phyloP scores from a whole-genome alignment of 768 basidiomycete genomes.

The Terana coerulea region DNA sequence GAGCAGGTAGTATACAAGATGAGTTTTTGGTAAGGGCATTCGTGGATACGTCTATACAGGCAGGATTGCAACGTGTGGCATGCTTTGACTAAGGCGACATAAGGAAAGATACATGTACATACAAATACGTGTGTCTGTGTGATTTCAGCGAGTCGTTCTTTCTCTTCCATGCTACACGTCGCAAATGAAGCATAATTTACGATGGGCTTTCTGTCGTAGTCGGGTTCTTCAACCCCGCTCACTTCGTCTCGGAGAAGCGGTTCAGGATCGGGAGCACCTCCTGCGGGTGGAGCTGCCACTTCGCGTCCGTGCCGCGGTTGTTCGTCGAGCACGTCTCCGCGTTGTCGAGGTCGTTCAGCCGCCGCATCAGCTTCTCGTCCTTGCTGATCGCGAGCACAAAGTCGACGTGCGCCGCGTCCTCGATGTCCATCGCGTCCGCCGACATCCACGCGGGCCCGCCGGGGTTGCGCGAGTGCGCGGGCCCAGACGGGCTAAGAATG shows the following conservation, averaged over 20 bases:
- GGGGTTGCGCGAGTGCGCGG: slow-evolving; percentile 26
- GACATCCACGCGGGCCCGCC: slow-evolving; percentile 38
- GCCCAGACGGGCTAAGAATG: slow-evolving; percentile 66
- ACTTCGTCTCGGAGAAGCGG: slow-evolving; percentile 28
- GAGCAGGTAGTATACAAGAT: no score
- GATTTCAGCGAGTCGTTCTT: no score
- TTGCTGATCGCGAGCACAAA: slow-evolving; percentile 65
- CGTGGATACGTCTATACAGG: no score
- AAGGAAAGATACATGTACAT: no score
- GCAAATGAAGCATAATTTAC: slow-evolving; percentile 4
- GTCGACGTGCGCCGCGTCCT: slow-evolving; percentile 40
- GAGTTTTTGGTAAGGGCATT: no score
- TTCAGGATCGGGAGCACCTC: slow-evolving; percentile 33
- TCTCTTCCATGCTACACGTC: no score
- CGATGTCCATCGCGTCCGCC: slow-evolving; percentile 31
- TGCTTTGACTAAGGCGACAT: no score
- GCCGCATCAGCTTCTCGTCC: slow-evolving; percentile 74
- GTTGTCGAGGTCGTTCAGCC: slow-evolving; percentile 70
- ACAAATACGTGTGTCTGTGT: no score
- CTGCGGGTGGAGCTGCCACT: slow-evolving; percentile 51
- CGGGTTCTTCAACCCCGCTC: no score
- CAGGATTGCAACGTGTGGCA: no score
- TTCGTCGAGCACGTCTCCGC: slow-evolving; percentile 73
- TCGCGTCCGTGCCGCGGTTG: slow-evolving; percentile 76
- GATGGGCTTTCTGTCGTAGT: not conserved